Conservation (phyloP, 768 basidiomycete genomes). For the Suillus tomentosus region DNA sequence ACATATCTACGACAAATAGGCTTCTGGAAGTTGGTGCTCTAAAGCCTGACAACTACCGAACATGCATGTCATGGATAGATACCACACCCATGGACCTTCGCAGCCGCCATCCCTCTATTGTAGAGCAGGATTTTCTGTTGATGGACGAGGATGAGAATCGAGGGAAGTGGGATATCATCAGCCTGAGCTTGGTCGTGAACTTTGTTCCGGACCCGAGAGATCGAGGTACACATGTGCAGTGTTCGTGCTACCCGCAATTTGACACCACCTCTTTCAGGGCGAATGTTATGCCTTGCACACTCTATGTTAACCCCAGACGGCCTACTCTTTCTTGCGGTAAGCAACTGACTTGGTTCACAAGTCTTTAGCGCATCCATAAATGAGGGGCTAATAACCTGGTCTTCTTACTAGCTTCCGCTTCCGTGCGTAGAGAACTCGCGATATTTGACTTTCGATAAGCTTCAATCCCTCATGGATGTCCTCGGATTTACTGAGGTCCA, state of each 20-base stretch:
- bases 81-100: constrained; percentile 79
- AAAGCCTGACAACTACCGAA: constrained; percentile 76
- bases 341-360: constrained; percentile 27
- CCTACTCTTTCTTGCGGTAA: constrained; percentile 69
- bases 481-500: constrained; percentile 67
- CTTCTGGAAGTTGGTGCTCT: constrained; percentile 90
- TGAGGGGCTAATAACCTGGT: constrained; percentile 14
- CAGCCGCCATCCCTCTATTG: constrained; percentile 78
- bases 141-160: constrained; percentile 53
- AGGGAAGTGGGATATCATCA: constrained; percentile 74
- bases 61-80: constrained; percentile 70
- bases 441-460: constrained; percentile 65
- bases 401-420: constrained; percentile 64
- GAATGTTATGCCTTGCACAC: constrained; percentile 68
- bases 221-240: constrained; percentile 54
- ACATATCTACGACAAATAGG: constrained; percentile 39
- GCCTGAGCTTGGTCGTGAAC: constrained; percentile 87
- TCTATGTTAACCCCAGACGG: constrained; percentile 56
- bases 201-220: constrained; percentile 77
- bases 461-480: constrained; percentile 55
- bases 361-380: not conserved
- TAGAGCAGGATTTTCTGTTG: constrained; percentile 84
- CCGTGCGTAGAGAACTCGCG: constrained; percentile 88
- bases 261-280: constrained; percentile 44
- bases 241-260: constrained; percentile 7